phyloP scores from a whole-genome alignment of 495 filamentous ascomycete species.

The Xylaria grammica region DNA sequence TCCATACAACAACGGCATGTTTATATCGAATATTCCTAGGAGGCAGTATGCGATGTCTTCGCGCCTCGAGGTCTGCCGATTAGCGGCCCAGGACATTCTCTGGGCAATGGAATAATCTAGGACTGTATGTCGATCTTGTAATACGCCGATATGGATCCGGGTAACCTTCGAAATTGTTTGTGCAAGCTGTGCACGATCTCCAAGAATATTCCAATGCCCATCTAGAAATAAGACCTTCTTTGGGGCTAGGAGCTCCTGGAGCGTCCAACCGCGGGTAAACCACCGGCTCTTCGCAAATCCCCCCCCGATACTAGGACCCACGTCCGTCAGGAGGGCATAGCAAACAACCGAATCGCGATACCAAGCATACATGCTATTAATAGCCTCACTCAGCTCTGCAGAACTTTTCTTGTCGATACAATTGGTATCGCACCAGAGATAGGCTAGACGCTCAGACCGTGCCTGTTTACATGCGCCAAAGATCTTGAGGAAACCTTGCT shows the following conservation, averaged over 20 bases:
- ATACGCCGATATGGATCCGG: constrained; percentile 31
- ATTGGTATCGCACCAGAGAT: constrained; percentile 46
- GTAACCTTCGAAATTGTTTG: constrained; percentile 30
- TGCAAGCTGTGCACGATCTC: constrained; percentile 27
- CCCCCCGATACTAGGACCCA: constrained; percentile 14
- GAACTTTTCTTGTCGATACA: constrained; percentile 52
- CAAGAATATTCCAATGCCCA: constrained; percentile 35
- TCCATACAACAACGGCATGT: constrained; percentile 48
- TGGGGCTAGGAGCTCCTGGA: constrained; percentile 53
- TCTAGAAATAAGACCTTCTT: constrained; percentile 41
- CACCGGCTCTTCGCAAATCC: constrained; percentile 43
- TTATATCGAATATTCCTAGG: constrained; percentile 42
- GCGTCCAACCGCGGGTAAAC: constrained; percentile 52
- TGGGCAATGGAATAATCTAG: constrained; percentile 34
- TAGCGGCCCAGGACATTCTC: constrained; percentile 45
- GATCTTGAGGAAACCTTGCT: constrained; percentile 37
- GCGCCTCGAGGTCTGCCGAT: constrained; percentile 27
- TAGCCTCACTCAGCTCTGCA: constrained; percentile 48
- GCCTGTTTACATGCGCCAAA: constrained; percentile 30
- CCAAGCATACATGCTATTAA: constrained; percentile 49
- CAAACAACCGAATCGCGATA: constrained; percentile 40
- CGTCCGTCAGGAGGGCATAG: constrained; percentile 45
- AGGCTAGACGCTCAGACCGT: constrained; percentile 24
- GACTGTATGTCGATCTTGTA: constrained; percentile 29
- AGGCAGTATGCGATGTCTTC: constrained; percentile 49